These are phyloP conservation scores for Trametes cingulata DNA, from an alignment of 768 basidiomycete genomes.

Conservation along the genomic window DNA sequence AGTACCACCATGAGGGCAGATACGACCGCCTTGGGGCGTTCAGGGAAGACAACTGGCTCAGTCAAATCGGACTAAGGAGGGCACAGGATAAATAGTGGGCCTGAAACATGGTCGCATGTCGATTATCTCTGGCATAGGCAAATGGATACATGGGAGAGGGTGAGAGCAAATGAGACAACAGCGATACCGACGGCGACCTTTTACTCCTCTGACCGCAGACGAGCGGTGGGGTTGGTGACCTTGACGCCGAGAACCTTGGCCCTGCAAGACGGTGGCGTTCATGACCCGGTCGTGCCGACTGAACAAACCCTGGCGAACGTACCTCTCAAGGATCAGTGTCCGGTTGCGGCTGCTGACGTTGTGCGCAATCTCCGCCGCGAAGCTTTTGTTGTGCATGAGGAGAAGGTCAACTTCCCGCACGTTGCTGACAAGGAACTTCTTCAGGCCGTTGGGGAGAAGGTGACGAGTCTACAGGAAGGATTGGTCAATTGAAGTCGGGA, in stretches of 20 bases:
- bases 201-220: slow-evolving; percentile 91
- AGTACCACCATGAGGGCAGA: too few relatives aligned
- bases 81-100: slow-evolving; percentile 17
- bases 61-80: too few relatives aligned
- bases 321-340: slow-evolving; percentile 86
- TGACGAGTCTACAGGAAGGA: slow-evolving; percentile 73
- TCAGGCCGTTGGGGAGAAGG: slow-evolving; percentile 92
- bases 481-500: neutral
- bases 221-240: slow-evolving; percentile 90
- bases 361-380: slow-evolving; percentile 96
- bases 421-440: slow-evolving; percentile 95
- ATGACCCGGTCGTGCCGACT: neutral
- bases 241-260: slow-evolving; percentile 88
- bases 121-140: slow-evolving; percentile 52
- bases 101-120: slow-evolving; percentile 49
- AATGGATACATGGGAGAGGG: slow-evolving; percentile 52
- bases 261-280: slow-evolving; percentile 39
- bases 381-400: slow-evolving; percentile 97
- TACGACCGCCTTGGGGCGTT: too few relatives aligned
- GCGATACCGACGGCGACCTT: slow-evolving; percentile 37
- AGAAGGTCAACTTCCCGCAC: slow-evolving; percentile 91
- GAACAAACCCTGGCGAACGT: slow-evolving; percentile 23
- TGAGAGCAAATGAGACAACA: slow-evolving; percentile 36
- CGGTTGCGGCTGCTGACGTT: slow-evolving; percentile 96
- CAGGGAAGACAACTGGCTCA: too few relatives aligned